Evolutionary conservation across 2,329 filamentous ascomycete species (phyloP).

Genomic region (Botrytis hyacinthi): DNA sequence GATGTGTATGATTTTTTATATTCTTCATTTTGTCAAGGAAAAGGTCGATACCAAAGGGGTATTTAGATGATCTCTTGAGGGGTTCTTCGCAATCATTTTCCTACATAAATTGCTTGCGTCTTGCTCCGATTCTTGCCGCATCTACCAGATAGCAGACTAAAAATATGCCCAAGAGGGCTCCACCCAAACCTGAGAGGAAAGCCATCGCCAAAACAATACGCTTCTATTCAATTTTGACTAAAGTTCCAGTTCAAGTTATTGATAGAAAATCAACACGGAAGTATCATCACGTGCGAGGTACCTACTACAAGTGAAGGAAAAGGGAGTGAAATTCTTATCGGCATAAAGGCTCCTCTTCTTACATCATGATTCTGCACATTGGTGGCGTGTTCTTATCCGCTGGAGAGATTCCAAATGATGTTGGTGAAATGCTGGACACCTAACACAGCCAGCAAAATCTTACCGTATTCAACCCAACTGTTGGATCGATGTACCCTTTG

Average conservation of each 20-base stretch:
- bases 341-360: background rate
- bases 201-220: background rate
- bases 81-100: slow-evolving; percentile 47
- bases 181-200: background rate
- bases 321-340: background rate
- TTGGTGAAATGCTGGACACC: background rate
- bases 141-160: background rate
- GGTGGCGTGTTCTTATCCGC: background rate
- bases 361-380: background rate
- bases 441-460: background rate
- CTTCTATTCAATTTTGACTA: background rate
- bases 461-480: background rate
- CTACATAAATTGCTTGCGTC: background rate
- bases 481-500: background rate
- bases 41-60: slow-evolving; percentile 50
- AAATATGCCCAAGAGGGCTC: background rate
- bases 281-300: background rate
- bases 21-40: slow-evolving; percentile 43
- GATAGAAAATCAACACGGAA: background rate
- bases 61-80: slow-evolving; percentile 48
- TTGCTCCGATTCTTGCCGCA: background rate
- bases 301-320: background rate
- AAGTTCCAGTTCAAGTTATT: background rate
- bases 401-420: background rate
- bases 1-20: slow-evolving; percentile 32